Percentiles rank a stretch among this genome's conserved stretches.
Conservation (phyloP, 371 early-diverging fungal genomes). For the Conidiobolus incongruus region DNA sequence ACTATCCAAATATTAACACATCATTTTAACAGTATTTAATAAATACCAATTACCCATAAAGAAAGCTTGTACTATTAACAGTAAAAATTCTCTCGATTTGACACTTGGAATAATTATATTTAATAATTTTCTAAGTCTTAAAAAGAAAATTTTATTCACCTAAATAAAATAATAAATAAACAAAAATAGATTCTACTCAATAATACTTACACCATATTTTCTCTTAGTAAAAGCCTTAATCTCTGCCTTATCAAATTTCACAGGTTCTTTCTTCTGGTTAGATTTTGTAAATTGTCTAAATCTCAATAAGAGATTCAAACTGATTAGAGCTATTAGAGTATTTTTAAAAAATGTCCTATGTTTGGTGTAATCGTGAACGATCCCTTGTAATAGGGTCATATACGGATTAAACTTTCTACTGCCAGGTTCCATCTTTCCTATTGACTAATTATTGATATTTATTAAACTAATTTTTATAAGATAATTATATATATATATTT, state of each 20-base stretch:
- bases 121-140: constrained; percentile 35
- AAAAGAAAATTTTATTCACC: constrained; percentile 58
- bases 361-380: neutral
- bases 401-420: neutral
- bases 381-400: neutral
- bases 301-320: neutral
- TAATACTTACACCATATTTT: constrained; percentile 1
- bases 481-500: too few species aligned
- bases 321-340: neutral
- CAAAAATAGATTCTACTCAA: neutral
- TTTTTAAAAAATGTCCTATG: neutral
- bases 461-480: too few species aligned
- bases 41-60: constrained; percentile 31
- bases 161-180: constrained; percentile 6
- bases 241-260: neutral
- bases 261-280: neutral
- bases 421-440: too few species aligned
- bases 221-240: too few species aligned
- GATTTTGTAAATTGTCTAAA: neutral
- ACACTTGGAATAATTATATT: constrained; percentile 58
- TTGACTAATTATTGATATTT: too few species aligned
- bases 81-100: constrained; percentile 52
- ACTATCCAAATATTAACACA: constrained; percentile 14
- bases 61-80: constrained; percentile 53
- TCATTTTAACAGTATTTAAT: constrained; percentile 4